Evolutionary conservation across 2,329 filamentous ascomycete species (phyloP), one percentile per base, ranked within the genome.

Genomic region (Curvularia verruculosa): DNA sequence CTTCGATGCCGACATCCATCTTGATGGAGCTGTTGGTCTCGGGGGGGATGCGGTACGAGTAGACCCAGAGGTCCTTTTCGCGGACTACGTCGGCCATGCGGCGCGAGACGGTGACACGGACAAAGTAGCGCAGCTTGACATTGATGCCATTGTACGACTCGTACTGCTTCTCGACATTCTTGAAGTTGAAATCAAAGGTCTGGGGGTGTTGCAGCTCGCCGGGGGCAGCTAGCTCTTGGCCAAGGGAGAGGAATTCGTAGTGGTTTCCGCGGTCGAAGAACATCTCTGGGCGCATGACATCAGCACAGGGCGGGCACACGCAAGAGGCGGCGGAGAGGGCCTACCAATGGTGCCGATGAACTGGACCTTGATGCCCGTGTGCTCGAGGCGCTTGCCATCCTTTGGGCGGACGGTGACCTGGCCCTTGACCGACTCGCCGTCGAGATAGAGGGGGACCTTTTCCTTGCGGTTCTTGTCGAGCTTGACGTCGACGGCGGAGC

Each of bases 81-180:
- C 96, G 90, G 71, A 98, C 92, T 56, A 99, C 94, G 75, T 99
- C 95, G 70, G 92, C 92, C 92, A 99, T 98, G 76, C 95, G 88
- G 72, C 95, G 87, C 49, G 92, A 96, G 46, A 99, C 95, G 34
- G 95, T 99, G 67, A 98, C 95, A 68, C 93, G 90, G 56, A 98
- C 89, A 80, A 98, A 98, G 85, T 99, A 99, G 68, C 95, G 92
- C 76, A 99, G 86, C 83, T 96, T 96, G 72, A 99, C 95, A 76
- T 99, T 99, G 86, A 99, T 99, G 74, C 95, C 95, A 77, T 96
- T 96, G 84, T 99, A 99, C 65, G 93, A 97, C 81, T 99, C 96
- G 84, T 99, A 99, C 79, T 96, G 93, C 84, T 99, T 99, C 85
- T 99, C 95, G 71, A 99, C 92, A 78, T 98, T 99, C 80, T 98